A percentile compares a stretch with the other conserved stretches of the same genome.
phyloP scores from a whole-genome alignment of 495 filamentous ascomycete species.

The Podospora didyma region DNA sequence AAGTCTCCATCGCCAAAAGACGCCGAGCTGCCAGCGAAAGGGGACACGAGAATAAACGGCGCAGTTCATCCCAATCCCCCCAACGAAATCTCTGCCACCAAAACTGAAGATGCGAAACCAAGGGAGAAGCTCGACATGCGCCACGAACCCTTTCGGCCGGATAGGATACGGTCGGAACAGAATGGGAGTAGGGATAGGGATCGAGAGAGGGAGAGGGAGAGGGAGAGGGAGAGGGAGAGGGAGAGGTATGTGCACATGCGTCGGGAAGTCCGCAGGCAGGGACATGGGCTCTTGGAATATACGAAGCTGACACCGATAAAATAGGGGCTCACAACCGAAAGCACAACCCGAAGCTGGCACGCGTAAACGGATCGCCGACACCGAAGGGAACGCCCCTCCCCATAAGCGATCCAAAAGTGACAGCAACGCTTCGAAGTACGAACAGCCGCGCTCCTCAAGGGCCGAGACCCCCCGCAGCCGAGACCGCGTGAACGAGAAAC shows the following conservation, averaged over 20 bases:
- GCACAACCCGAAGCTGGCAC: conserved; percentile 26
- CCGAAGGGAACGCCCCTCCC: conserved; percentile 30
- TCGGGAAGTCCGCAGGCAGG: neutral
- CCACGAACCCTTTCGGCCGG: conserved; percentile 12
- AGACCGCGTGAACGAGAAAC: conserved; percentile 21
- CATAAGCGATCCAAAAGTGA: conserved; percentile 38
- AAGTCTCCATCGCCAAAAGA: conserved; percentile 38
- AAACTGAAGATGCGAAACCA: conserved; percentile 14
- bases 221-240: no score
- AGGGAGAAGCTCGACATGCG: conserved; percentile 25
- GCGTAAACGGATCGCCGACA: conserved; percentile 35
- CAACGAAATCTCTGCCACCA: conserved; percentile 9
- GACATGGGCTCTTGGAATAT: neutral
- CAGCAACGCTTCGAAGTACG: conserved; percentile 19
- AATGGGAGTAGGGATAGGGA: conserved; percentile 30
- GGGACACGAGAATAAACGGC: conserved; percentile 18
- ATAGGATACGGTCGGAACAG: conserved; percentile 20
- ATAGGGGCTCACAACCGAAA: conserved; percentile 16
- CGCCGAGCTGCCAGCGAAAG: conserved; percentile 21
- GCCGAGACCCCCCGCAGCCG: conserved; percentile 18
- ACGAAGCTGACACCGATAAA: conserved; percentile 12
- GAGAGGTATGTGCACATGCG: no score
- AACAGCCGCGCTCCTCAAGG: conserved; percentile 21
- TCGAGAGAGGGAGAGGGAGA: no score
- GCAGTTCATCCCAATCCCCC: conserved; percentile 4